Evolutionary conservation across 2,329 filamentous ascomycete species (phyloP).

Genomic region (Diaporthe aspalathi): DNA sequence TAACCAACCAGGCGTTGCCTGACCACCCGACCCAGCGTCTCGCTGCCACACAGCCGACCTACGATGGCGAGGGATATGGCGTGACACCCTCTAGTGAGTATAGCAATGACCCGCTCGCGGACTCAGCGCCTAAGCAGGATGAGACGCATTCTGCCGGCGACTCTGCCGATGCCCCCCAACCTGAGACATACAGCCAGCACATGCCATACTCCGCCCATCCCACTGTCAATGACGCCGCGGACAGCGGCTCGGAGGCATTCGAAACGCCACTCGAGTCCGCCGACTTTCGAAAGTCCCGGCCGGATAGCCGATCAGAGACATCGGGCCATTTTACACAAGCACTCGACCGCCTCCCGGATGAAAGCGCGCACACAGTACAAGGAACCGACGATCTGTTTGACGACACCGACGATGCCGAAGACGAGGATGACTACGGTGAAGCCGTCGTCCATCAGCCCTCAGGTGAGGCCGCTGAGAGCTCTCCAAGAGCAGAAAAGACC

Average conservation of each 20-base stretch:
- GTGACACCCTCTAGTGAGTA: constrained; percentile 16
- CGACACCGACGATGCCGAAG: constrained; percentile 39
- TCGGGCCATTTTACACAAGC: constrained; percentile 10
- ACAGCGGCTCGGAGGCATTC: constrained; percentile 9
- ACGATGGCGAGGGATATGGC: constrained; percentile 33
- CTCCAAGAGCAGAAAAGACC: constrained; percentile 2
- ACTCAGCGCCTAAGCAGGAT: background rate
- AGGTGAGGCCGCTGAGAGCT: background rate
- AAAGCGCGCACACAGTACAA: constrained; percentile 48
- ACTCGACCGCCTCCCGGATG: constrained; percentile 36
- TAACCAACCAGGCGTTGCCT: background rate
- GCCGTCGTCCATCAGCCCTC: constrained; percentile 1
- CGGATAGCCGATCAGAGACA: background rate
- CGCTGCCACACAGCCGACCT: background rate
- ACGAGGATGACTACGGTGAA: constrained; percentile 34
- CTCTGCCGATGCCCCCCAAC: background rate
- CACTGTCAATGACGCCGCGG: background rate
- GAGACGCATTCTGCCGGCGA: background rate
- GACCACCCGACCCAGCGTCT: background rate
- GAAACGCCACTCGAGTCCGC: constrained; percentile 5
- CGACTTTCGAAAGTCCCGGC: background rate
- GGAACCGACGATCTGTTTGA: constrained; percentile 52
- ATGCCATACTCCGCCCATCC: background rate
- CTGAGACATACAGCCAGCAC: background rate
- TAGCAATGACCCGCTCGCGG: background rate